Conservation (phyloP, 2,329 filamentous ascomycete genomes). For the Hypoxylon sp. region DNA sequence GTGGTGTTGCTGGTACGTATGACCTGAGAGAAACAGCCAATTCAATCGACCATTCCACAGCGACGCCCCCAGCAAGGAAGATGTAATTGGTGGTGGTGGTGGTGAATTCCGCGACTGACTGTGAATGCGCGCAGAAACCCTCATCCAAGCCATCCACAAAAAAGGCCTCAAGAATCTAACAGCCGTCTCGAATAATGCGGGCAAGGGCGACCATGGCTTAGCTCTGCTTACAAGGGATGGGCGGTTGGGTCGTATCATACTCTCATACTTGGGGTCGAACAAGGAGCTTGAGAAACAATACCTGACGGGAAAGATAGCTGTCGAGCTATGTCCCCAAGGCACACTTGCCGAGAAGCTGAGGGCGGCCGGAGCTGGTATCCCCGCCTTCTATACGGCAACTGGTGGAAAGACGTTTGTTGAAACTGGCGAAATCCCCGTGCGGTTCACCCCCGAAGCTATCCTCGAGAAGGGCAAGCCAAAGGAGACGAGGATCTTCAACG, state of each 20-base stretch:
- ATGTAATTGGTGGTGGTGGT: neutral
- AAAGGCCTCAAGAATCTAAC: conserved; percentile 75
- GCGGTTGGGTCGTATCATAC: conserved; percentile 79
- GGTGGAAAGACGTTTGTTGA: conserved; percentile 78
- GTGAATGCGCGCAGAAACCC: conserved; percentile 69
- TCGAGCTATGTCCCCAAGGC: conserved; percentile 84
- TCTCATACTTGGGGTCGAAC: conserved; percentile 84
- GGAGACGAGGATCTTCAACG: conserved; percentile 81
- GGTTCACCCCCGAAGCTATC: conserved; percentile 71
- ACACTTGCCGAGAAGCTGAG: conserved; percentile 80
- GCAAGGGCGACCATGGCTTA: conserved; percentile 77
- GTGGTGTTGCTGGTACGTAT: conserved; percentile 76
- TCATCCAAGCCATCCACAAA: conserved; percentile 77
- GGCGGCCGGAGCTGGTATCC: conserved; percentile 82
- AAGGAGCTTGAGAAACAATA: conserved; percentile 83
- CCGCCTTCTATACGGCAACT: conserved; percentile 85
- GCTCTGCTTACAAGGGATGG: conserved; percentile 77
- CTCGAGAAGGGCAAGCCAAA: conserved; percentile 75
- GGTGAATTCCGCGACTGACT: conserved; percentile 17
- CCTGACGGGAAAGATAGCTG: conserved; percentile 78
- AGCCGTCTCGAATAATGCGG: conserved; percentile 86
- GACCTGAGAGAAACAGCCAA: neutral
- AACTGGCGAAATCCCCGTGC: conserved; percentile 76
- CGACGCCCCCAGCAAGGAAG: neutral
- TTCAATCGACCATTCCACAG: neutral